A percentile compares a stretch with the other conserved stretches of the same genome.
Conservation (phyloP, 2,329 filamentous ascomycete genomes). For the Phaeosphaeria sp. region DNA sequence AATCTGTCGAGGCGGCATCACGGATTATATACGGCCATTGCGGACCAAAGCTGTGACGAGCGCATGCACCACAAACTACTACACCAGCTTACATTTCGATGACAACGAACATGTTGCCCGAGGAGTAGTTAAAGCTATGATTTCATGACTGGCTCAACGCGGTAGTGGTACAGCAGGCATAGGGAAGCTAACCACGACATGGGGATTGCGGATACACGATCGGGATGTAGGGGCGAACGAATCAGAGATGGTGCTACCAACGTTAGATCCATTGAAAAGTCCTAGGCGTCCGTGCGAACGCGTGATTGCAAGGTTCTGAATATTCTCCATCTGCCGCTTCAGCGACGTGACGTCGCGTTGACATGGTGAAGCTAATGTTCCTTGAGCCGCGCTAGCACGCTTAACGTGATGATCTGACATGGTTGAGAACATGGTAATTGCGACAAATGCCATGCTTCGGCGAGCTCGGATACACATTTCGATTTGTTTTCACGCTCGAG, state of each 20-base stretch:
- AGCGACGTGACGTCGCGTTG: constrained; percentile 41
- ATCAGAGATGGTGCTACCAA: constrained; percentile 12
- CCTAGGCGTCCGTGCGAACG: constrained; percentile 20
- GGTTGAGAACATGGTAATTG: neutral
- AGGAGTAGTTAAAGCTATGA: constrained; percentile 31
- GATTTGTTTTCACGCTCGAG: neutral
- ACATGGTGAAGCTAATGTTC: constrained; percentile 28
- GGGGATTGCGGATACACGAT: constrained; percentile 19
- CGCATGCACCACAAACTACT: constrained; percentile 13
- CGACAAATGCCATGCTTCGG: neutral
- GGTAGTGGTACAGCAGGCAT: constrained; percentile 29
- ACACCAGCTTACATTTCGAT: constrained; percentile 23
- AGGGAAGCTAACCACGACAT: constrained; percentile 25
- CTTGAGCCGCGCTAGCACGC: constrained; percentile 17
- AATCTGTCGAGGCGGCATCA: neutral
- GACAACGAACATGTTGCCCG: constrained; percentile 21
- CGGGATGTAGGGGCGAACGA: constrained; percentile 15
- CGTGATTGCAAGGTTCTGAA: constrained; percentile 17
- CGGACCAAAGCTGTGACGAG: constrained; percentile 3
- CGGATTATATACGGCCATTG: constrained; percentile 17
- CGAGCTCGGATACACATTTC: neutral
- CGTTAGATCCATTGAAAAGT: constrained; percentile 9
- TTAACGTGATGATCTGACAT: neutral
- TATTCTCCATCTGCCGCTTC: constrained; percentile 19
- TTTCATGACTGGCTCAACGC: constrained; percentile 43